Evolutionary conservation across 495 filamentous ascomycete species (phyloP).

Genomic region (Penicillium parvum): DNA sequence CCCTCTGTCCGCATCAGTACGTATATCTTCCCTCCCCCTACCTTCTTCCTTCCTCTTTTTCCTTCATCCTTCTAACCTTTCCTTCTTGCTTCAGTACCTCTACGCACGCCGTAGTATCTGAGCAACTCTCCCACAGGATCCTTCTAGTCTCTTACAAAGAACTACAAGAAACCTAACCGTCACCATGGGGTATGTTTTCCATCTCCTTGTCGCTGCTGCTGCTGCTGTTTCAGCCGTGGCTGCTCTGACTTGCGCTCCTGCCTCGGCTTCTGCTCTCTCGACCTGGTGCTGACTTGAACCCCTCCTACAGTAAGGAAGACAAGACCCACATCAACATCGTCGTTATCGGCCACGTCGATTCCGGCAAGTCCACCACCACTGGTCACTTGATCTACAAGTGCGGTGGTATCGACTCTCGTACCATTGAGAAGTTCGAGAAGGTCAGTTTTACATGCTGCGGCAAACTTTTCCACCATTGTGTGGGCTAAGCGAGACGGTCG

Average conservation of each 20-base stretch:
- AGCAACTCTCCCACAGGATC: slow-evolving; percentile 35
- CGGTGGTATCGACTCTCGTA: slow-evolving; percentile 99
- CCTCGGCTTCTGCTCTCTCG: neutral
- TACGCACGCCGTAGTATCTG: slow-evolving; percentile 53
- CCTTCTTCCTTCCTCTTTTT: slow-evolving; percentile 17
- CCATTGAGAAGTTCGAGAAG: slow-evolving; percentile 99
- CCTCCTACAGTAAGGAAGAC: slow-evolving; percentile 65
- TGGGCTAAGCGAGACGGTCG: too few relatives aligned
- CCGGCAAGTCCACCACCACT: slow-evolving; percentile 98
- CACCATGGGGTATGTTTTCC: slow-evolving; percentile 50
- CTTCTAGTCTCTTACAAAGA: slow-evolving; percentile 45
- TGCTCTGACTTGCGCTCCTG: too few relatives aligned
- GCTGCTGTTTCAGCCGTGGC: neutral
- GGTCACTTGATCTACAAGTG: slow-evolving; percentile 99
- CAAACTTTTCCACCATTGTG: too few relatives aligned
- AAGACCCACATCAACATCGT: slow-evolving; percentile 94
- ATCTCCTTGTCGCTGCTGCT: neutral
- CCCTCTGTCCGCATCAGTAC: slow-evolving; percentile 48
- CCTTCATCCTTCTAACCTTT: slow-evolving; percentile 31
- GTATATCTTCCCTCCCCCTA: slow-evolving; percentile 39
- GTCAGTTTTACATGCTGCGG: too few relatives aligned
- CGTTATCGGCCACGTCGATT: slow-evolving; percentile 99
- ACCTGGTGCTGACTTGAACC: slow-evolving; percentile 1
- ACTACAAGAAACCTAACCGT: slow-evolving; percentile 44
- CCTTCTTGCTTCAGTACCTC: slow-evolving; percentile 44